A percentile compares a stretch with the other conserved stretches of the same genome.
These are phyloP conservation scores for Microdochium nivale DNA, from an alignment of 2,329 filamentous ascomycete genomes.

Conservation along the genomic window DNA sequence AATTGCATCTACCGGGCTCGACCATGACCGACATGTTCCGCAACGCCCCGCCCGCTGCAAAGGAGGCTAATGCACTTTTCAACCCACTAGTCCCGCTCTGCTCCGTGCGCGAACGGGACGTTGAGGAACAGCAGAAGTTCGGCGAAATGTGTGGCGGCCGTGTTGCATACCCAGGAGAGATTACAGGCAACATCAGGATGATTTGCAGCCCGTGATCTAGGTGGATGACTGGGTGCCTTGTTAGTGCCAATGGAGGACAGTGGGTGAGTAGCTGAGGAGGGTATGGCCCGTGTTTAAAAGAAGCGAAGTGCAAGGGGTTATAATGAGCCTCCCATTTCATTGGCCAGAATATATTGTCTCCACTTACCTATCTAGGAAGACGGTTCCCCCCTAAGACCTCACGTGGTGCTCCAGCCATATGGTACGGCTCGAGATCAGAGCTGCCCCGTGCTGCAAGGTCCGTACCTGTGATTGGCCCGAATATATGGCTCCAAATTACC, in stretches of 20 bases:
- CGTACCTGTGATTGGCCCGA: no score
- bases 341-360: not conserved
- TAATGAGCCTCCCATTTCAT: no score
- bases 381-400: not conserved
- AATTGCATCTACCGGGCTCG: constrained; percentile 47
- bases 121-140: constrained; percentile 18
- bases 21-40: constrained; percentile 44
- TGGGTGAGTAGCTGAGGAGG: constrained; percentile 4
- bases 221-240: constrained; percentile 63
- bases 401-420: no score
- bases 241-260: constrained; percentile 57
- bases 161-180: constrained; percentile 54
- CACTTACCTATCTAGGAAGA: no score
- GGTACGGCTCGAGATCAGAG: no score
- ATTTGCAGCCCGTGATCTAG: constrained; percentile 56
- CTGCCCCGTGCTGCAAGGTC: no score
- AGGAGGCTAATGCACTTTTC: constrained; percentile 29
- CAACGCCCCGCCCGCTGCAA: constrained; percentile 40
- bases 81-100: constrained; percentile 40
- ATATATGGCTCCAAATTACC: no score
- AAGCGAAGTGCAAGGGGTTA: no score
- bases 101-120: constrained; percentile 18
- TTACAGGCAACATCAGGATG: constrained; percentile 65
- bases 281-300: no score
- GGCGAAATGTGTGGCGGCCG: constrained; percentile 42